Evolutionary conservation across 768 basidiomycete species (phyloP).

Genomic region (Russula griseocarnosa): DNA sequence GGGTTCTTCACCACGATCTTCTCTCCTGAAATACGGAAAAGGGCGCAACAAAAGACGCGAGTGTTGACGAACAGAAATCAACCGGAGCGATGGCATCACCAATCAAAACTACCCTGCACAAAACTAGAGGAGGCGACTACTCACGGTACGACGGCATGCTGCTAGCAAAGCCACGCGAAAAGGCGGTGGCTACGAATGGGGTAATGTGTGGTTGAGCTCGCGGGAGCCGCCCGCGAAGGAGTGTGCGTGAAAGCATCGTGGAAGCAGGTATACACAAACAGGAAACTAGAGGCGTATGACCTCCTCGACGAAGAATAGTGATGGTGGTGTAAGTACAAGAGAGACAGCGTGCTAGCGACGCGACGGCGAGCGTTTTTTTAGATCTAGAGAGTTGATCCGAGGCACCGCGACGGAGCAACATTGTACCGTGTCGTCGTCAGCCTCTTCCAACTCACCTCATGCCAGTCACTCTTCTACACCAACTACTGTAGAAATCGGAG

Average conservation of each 20-base stretch:
- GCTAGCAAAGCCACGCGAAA: constrained; percentile 23
- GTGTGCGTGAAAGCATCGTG: constrained; percentile 22
- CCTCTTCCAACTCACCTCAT: background rate
- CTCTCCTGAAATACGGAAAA: constrained; percentile 14
- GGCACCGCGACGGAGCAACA: background rate
- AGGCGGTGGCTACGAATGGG: background rate
- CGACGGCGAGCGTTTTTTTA: background rate
- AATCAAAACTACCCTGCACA: background rate
- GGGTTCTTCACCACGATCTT: constrained; percentile 86
- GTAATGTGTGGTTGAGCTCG: constrained; percentile 7
- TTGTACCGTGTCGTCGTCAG: background rate
- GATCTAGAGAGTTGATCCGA: constrained; percentile 8
- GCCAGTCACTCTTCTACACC: too few relatives aligned
- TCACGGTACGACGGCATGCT: constrained; percentile 24
- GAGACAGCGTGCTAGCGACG: background rate
- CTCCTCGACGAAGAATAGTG: background rate
- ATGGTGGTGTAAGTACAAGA: constrained; percentile 2
- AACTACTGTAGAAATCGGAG: too few relatives aligned
- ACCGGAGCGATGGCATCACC: background rate
- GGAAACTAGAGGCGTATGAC: background rate
- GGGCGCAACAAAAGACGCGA: background rate
- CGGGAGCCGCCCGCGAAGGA: constrained; percentile 17
- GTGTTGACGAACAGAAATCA: background rate
- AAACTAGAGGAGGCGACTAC: background rate
- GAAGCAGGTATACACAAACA: background rate